Conservation (phyloP, 139 green algal species). For the Chlamydomonas schloesseri region DNA sequence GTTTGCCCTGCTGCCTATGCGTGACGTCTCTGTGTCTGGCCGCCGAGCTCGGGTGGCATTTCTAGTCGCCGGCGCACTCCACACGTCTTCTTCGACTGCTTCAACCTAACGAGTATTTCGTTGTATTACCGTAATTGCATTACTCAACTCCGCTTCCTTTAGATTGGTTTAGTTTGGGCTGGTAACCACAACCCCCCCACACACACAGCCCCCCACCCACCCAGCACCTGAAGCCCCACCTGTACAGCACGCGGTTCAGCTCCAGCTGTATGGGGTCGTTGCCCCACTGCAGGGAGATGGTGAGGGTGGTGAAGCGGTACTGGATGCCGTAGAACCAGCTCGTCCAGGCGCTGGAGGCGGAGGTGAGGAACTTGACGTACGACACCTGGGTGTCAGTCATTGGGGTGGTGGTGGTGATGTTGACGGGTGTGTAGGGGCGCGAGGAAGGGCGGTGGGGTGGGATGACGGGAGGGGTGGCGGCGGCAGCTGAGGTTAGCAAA, state of each 20-base stretch:
- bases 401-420: neutral
- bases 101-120: no score
- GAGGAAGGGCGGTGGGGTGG: neutral
- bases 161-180: no score
- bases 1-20: no score
- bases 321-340: constrained; percentile 31
- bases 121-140: no score
- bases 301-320: constrained; percentile 2
- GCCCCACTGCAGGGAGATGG: neutral
- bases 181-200: no score
- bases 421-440: neutral
- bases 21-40: no score
- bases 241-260: constrained; percentile 26
- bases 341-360: neutral
- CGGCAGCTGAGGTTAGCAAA: neutral
- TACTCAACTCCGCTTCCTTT: no score
- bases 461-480: neutral
- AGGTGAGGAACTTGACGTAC: constrained; percentile 14
- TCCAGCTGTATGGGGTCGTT: constrained; percentile 8
- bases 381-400: neutral
- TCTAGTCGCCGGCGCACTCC: no score
- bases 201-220: neutral
- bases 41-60: no score
- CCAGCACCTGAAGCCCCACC: neutral
- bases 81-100: no score